Evolutionary conservation across 805 yeast genomes (phyloP), one percentile per base, ranked within the genome.

Genomic region (Millerozyma miso): DNA sequence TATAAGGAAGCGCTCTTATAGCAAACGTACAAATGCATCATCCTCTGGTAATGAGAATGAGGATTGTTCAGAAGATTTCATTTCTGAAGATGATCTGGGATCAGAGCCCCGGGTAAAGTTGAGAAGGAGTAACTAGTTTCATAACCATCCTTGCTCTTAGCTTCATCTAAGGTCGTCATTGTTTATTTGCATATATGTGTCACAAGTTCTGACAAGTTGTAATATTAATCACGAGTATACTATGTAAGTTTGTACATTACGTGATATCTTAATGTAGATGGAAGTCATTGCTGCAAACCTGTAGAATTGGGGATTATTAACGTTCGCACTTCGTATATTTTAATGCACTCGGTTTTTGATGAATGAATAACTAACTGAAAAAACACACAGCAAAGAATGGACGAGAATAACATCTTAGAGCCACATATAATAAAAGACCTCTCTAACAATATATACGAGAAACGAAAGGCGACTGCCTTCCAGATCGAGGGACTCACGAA

Each of bases 401-500:
- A 49, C 15, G 63, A 60, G 19, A 50, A 56, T 33, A 56, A 39
- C 35, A 45, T 67, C 13, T 52, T 70, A 40, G 74, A 68, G 40
- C 52, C 59, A 20, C 54, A 68, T 6, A 52, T 68, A 26, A 54
- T 69, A 41, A 71, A 71, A 56, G 75, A 71, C 45, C 55, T 71
- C 14, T 69, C 73, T 46, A 69, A 71, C 45, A 72, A 69, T 45
- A 69, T 70, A 38, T 71, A 71, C 45, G 76, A 71, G 48, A 71
- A 71, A 45, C 60, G 76, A 34, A 71, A 71, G 46, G 76, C 74
- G 23, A 69, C 76, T 0, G 75, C 76, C 2, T 70, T 79, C 45
- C 88, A 84, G 53, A 67, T 87, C 29, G 98, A 93, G 56, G 79
- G 82, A 44, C 73, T 82, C 15, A 88, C 91, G 19, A 83, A 88